Base-by-base conservation (phyloP, 2,329 filamentous ascomycete species). In the Aspergillus carbonarius region DNA sequence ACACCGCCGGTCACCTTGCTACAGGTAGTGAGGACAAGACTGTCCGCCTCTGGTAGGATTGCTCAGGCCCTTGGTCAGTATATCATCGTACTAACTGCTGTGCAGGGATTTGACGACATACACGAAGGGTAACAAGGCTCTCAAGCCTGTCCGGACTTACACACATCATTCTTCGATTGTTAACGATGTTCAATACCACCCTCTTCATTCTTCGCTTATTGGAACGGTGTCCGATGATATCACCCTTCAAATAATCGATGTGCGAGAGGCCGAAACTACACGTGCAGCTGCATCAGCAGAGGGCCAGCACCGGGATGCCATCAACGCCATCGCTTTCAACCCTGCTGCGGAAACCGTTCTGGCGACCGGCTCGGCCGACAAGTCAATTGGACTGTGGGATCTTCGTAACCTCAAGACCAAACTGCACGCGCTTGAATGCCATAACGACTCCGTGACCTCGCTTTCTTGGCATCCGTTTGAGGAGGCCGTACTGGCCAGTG, bases 161-260 rank as follows among this genome's bases (percentile, higher is more conserved):
- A 93, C 87, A 0, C 91, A 97, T 65, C 96, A 99, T 75, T 88
- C 84, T 18, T 88, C 93, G 25, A 90, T 95, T 55, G 95, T 99
- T 72, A 99, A 99, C 74, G 95, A 99, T 70, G 93, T 99, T 32
- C 92, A 98, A 77, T 92, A 96, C 72, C 93, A 98, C 68, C 93
- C 93, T 8, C 85, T 92, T 44, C 91, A 93, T 63, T 88, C 87
- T 68, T 87, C 88, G 67, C 88, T 96, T 63, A 90, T 99, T 61
- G 96, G 93, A 62, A 93, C 91, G 15, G 95, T 96, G 3, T 98
- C 95, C 4, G 95, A 99, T 73, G 95, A 99, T 73, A 83, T 95
- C 66, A 97, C 92, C 7, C 86, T 98, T 61, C 91, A 97, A 75
- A 89, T 99, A 60, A 83, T 98, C 60, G 95, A 99, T 74, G 84